Evolutionary conservation across 140 eudicot species (phyloP).

Genomic region (Stevia rebaudiana): DNA sequence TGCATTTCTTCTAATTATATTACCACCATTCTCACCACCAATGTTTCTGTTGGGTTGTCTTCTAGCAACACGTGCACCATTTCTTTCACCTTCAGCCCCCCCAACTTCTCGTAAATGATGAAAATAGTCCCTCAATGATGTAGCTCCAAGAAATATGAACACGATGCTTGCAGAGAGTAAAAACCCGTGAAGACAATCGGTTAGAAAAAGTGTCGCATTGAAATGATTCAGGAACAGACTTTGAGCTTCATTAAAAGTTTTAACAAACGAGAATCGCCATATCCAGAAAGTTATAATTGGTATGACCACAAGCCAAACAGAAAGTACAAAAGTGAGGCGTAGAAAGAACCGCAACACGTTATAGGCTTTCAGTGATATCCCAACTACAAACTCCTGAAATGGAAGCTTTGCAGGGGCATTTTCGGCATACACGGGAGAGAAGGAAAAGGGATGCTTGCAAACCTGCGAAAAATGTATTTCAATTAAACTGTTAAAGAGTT

Average conservation of each 20-base stretch:
- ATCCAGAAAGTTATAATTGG: conserved; percentile 95
- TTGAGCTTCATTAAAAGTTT: conserved; percentile 71
- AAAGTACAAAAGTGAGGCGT: conserved; percentile 81
- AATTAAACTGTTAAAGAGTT: background rate
- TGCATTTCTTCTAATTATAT: conserved; percentile 75
- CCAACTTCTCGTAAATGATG: conserved; percentile 79
- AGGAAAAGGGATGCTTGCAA: conserved; percentile 84
- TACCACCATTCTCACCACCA: conserved; percentile 76
- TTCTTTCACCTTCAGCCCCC: conserved; percentile 58
- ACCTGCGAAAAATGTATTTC: conserved; percentile 45
- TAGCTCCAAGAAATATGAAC: conserved; percentile 88
- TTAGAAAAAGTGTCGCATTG: conserved; percentile 56
- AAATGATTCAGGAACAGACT: conserved; percentile 65
- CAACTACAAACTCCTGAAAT: conserved; percentile 72
- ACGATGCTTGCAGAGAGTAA: conserved; percentile 90
- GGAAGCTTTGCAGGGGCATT: conserved; percentile 95
- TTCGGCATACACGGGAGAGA: conserved; percentile 92
- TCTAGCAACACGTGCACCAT: conserved; percentile 71
- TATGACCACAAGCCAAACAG: conserved; percentile 85
- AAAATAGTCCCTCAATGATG: conserved; percentile 86
- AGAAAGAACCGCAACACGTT: conserved; percentile 73
- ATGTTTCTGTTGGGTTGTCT: conserved; percentile 63
- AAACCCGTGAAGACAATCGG: conserved; percentile 92
- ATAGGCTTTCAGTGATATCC: conserved; percentile 71
- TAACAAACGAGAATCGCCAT: conserved; percentile 82